Base-by-base conservation (phyloP, 164 flowering plant genomes). In the Magnolia changhungtana region DNA sequence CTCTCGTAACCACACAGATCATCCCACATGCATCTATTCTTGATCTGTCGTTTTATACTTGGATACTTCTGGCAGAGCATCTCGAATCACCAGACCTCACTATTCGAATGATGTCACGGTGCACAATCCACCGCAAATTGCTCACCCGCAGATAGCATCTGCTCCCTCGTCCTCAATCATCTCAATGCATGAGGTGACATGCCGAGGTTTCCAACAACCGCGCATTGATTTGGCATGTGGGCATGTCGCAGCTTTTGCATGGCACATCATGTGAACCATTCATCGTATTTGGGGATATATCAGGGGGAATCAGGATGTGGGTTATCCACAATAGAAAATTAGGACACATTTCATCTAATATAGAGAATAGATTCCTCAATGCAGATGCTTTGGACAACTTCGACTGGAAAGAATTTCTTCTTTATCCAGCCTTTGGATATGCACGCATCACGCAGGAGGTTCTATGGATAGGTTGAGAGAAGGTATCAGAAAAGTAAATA, bases 11-110 rank as follows among this genome's bases (percentile, higher is more conserved):
- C 55, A 74, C 64, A 64, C 24, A 1, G 18, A 66, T 16, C n/a
- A 23, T 50, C 20, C 20, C 20, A 66, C 37, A 20, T 20, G 18
- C 59, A 19, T 8, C 50, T 19, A 66, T 74, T 66, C 76, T n/a
- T 37, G 7, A 61, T 19, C 23, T 59, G 67, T 69, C 78, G 29
- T 69, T 66, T 75, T 76, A 37, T 14, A 76, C 69, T 37, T 69
- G 68, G 67, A 68, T n/a, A 4, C 20, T 9, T 74, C 16, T 31
- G n/a, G 55, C 19, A 50, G 9, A 31, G 75, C 64, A 73, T 73
- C 67, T 61, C 75, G 61, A 37, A 8, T 37, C 10, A 58, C 16
- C 50, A 29, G 16, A 68, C 31, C 19, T 21, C 13, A 55, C 61
- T 55, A 55, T 55, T 55, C 61, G 10, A 11, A 55, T 55, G 13